phyloP scores from a whole-genome alignment of 768 basidiomycete genomes.

The Clitopilus hobsonii region DNA sequence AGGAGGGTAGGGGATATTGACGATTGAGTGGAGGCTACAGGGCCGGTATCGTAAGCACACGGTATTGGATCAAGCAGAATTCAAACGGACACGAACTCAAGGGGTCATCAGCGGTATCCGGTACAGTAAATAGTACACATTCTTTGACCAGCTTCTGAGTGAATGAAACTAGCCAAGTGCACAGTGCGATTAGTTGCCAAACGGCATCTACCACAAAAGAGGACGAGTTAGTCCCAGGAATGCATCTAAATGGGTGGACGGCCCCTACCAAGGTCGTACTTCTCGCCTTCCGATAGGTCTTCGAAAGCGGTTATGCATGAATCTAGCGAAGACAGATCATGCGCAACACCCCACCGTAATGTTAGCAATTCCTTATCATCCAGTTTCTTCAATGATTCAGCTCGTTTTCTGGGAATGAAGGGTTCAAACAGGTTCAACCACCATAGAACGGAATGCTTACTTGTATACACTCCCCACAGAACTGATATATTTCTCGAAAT shows the following conservation, averaged over 20 bases:
- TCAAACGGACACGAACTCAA: not conserved
- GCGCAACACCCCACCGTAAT: constrained; percentile 54
- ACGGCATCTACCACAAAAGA: constrained; percentile 66
- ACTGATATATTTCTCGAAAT: not conserved
- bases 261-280: constrained; percentile 56
- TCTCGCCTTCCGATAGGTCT: constrained; percentile 55
- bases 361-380: constrained; percentile 35
- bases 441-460: constrained; percentile 20
- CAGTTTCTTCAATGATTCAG: constrained; percentile 18
- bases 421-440: not conserved
- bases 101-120: not conserved
- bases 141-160: constrained; percentile 58
- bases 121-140: constrained; percentile 35
- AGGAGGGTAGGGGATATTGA: constrained; percentile 37
- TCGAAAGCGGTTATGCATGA: constrained; percentile 63
- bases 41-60: constrained; percentile 16
- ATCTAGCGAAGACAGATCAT: constrained; percentile 60
- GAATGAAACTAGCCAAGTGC: constrained; percentile 57
- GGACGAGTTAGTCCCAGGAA: constrained; percentile 3
- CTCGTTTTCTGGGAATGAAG: not conserved
- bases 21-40: not conserved
- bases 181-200: constrained; percentile 68
- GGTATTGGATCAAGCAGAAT: not conserved
- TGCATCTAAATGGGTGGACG: not conserved
- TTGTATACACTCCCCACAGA: constrained; percentile 27